Base-by-base conservation (phyloP, 768 basidiomycete genomes). In the Tylopilus rubrobrunneus region DNA sequence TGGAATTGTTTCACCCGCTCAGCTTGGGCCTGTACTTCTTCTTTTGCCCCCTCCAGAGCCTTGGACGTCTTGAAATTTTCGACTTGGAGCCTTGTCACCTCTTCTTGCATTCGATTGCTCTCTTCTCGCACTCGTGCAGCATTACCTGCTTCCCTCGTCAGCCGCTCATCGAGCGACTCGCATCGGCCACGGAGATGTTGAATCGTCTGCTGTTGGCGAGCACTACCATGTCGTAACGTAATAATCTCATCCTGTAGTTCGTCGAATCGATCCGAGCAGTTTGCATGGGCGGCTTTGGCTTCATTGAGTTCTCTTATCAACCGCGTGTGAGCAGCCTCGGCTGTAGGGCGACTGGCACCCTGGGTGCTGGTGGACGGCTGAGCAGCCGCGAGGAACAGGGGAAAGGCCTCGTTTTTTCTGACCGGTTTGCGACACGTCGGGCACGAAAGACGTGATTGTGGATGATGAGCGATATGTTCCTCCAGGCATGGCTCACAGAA, bases 401-500 rank as follows among this genome's bases (percentile, higher is more conserved):
- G 51, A 19, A 71, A 58, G 0, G 63, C 63, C 14, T 71, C 68
- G 39, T 33, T 71, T 21, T 60, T 65, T 36, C 37, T 58, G 40
- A 69, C 39, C 23, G 61, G 60, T 36, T 69, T 67, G 52, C 68
- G 67, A 45, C 68, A 69, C 17, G 67, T 58, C n/a, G 69, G 68
- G 9, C 68, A 69, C 28, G 58, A 56, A 21, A 52, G 48, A 31
- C 14, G 39, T 21, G 56, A 42, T 19, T 42, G 52, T 19, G 47
- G 37, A 19, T 52, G 45, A 9, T 56, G 56, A 23, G 62, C 33
- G 44, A 62, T 58, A 29, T 65, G 63, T 27, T 53, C 61, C 25
- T 57, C 63, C 9, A 69, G 46, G 37, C 68, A 69, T 49, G 62
- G 66, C 41, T 58, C 63, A 47, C 68, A 69, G 40, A 69, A 69